These are phyloP conservation scores for Cryptosporidium muris DNA, from an alignment of 169 alveolate genomes.

Conservation along the genomic window DNA sequence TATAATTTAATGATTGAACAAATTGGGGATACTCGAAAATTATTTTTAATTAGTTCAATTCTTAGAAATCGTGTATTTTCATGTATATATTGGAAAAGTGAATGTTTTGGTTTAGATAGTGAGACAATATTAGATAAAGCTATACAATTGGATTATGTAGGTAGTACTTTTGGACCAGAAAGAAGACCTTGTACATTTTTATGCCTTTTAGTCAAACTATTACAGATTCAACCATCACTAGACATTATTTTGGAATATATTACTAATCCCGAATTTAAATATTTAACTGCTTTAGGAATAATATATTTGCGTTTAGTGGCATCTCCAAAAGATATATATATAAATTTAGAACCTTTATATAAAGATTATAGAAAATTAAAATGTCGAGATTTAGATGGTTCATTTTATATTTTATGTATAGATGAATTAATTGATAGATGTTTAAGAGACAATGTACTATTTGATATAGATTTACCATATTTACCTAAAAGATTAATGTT, in stretches of 20 bases:
- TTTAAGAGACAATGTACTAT: slow-evolving; percentile 83
- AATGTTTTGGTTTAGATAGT: slow-evolving; percentile 87
- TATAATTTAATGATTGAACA: background rate
- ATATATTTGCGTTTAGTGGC: slow-evolving; percentile 89
- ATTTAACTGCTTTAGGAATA: slow-evolving; percentile 95
- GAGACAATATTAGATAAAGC: slow-evolving; percentile 95
- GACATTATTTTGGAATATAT: slow-evolving; percentile 94
- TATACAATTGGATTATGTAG: slow-evolving; percentile 91
- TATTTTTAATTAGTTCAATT: slow-evolving; percentile 52
- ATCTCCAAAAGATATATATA: slow-evolving; percentile 77
- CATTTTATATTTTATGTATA: slow-evolving; percentile 87
- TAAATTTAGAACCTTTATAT: slow-evolving; percentile 91
- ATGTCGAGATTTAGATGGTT: slow-evolving; percentile 88
- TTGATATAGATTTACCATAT: slow-evolving; percentile 93
- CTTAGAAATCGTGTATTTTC: slow-evolving; percentile 83
- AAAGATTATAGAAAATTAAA: slow-evolving; percentile 95
- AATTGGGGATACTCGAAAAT: background rate
- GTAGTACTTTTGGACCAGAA: slow-evolving; percentile 96
- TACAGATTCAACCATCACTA: slow-evolving; percentile 95
- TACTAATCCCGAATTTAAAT: slow-evolving; percentile 92
- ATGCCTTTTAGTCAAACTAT: slow-evolving; percentile 93
- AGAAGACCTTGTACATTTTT: slow-evolving; percentile 94
- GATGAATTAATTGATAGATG: slow-evolving; percentile 97
- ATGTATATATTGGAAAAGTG: slow-evolving; percentile 86
- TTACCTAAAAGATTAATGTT: slow-evolving; percentile 88